Evolutionary conservation across 148 eudicot species (phyloP), one percentile per base, ranked within the genome.

Genomic region (Dianthus caryophyllus): DNA sequence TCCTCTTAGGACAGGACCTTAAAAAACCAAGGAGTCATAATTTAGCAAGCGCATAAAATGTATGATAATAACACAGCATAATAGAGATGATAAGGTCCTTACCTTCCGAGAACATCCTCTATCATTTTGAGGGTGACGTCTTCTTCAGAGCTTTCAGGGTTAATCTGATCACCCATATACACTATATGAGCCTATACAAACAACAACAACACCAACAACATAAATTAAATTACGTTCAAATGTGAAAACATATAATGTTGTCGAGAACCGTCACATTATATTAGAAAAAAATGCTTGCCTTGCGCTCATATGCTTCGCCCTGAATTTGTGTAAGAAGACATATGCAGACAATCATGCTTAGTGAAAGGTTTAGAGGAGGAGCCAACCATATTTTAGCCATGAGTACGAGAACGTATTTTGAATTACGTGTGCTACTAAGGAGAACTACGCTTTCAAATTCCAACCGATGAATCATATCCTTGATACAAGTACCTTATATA

Each of bases 101-200:
- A 68, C 77, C 73, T 53, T 2, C 62, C 73, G 54, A 75, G 20
- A 68, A 75, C 65, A 20, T 39, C 50, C 1, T 1, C 27, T 15
- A 75, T 53, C 77, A 75, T 62, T 12, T 69, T 70, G 15, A 75
- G 21, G 41, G 68, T 33, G 1, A 44, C 0, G 29, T n/a, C 30
- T 55, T 33, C 26, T 0, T 31, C 48, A 16, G 77, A 50, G 7
- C 61, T 30, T 44, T 75, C 41, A 17, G 69, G 21, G 0, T n/a
- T 39, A 7, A 6, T 24, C 1, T 21, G 27, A 17, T 68, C 48
- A 17, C 77, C 77, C 77, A 75, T 75, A 21, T 62, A 75, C 58
- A 68, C 43, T 5, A 75, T 75, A 25, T 75, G 68, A 53, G 16
- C 54, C 77, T 75, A 36, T 9, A 2, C 47, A 3, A 22, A 30